Evolutionary conservation across 2,329 filamentous ascomycete species (phyloP).

Genomic region (Apiospora arundinis): DNA sequence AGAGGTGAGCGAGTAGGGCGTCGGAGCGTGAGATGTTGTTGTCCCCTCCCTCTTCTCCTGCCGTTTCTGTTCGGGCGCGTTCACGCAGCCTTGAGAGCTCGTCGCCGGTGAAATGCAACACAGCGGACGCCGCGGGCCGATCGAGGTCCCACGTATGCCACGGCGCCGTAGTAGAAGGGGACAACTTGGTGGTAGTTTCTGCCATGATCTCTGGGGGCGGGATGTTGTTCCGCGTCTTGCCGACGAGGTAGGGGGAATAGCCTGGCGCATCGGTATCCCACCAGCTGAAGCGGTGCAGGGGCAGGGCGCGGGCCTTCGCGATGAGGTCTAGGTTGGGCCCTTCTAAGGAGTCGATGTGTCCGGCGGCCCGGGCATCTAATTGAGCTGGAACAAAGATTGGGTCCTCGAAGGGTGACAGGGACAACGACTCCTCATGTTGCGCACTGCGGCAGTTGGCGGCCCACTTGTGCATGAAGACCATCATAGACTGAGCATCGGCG

Average conservation of each 20-base stretch:
- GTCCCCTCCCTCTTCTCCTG: not conserved
- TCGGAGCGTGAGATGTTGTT: constrained; percentile 49
- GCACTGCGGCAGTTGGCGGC: constrained; percentile 38
- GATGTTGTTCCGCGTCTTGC: constrained; percentile 35
- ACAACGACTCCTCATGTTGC: not conserved
- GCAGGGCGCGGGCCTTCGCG: constrained; percentile 43
- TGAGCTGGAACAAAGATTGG: constrained; percentile 48
- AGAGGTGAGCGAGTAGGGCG: constrained; percentile 53
- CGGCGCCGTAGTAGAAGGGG: constrained; percentile 42
- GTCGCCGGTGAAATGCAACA: constrained; percentile 45
- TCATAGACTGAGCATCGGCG: constrained; percentile 50
- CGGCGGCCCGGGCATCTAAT: constrained; percentile 44
- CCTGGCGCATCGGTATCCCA: constrained; percentile 44
- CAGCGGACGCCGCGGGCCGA: constrained; percentile 39
- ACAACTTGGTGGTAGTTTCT: constrained; percentile 25
- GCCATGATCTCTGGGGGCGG: constrained; percentile 33
- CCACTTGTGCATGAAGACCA: constrained; percentile 52
- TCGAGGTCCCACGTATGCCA: constrained; percentile 51
- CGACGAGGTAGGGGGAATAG: constrained; percentile 37
- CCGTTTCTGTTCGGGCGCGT: constrained; percentile 24
- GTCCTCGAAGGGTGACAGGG: constrained; percentile 2
- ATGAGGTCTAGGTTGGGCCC: constrained; percentile 35
- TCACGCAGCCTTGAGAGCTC: constrained; percentile 45
- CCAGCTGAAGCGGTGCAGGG: constrained; percentile 55
- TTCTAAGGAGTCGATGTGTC: constrained; percentile 30